These are phyloP conservation scores for Teratosphaeria epicoccoides DNA, from an alignment of 2,329 filamentous ascomycete species.

Conservation along the genomic window DNA sequence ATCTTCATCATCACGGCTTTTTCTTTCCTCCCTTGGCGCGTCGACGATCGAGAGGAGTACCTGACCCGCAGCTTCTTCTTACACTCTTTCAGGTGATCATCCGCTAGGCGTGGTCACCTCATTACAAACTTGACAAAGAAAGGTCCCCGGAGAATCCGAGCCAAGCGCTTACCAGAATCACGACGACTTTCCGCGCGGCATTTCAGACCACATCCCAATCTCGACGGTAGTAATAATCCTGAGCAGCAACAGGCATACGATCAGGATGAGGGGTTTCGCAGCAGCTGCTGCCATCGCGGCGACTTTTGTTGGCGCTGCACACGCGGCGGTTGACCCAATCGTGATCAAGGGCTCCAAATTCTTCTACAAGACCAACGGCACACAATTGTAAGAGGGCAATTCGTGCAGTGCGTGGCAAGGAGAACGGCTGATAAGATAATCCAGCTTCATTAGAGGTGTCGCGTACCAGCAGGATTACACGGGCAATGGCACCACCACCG, in stretches of 20 bases:
- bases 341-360: constrained; percentile 75
- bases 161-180: background rate
- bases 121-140: background rate
- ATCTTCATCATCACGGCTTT: background rate
- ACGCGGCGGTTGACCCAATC: constrained; percentile 52
- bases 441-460: constrained; percentile 74
- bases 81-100: background rate
- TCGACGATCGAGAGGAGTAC: background rate
- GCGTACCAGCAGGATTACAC: constrained; percentile 77
- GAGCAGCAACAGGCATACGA: background rate
- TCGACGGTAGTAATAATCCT: background rate
- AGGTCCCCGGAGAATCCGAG: background rate
- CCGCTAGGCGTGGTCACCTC: background rate
- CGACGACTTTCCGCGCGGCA: background rate
- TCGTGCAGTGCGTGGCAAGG: too few relatives aligned
- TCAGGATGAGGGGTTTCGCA: constrained; percentile 46
- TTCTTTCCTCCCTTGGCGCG: background rate
- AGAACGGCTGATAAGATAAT: constrained; percentile 2
- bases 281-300: constrained; percentile 44
- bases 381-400: constrained; percentile 48
- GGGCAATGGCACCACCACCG: constrained; percentile 33
- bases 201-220: background rate
- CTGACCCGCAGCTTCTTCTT: background rate
- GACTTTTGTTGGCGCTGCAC: constrained; percentile 29
- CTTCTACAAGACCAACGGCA: constrained; percentile 75